Evolutionary conservation across 495 filamentous ascomycete species (phyloP).

Genomic region (Patellaria atrata): DNA sequence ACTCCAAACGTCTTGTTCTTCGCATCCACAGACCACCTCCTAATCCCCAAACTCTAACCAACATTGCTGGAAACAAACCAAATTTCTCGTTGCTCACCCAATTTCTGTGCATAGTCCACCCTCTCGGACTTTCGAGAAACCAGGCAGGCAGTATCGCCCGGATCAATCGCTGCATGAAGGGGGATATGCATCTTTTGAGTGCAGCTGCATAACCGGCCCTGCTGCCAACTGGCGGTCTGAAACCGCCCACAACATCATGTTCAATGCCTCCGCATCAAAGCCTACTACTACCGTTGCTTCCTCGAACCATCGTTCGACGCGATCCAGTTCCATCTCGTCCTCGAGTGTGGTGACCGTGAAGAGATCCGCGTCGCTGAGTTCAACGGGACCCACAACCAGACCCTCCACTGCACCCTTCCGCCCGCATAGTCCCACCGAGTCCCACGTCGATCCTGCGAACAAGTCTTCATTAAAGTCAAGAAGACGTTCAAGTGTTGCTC

Average conservation of each 20-base stretch:
- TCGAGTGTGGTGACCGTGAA: conserved; percentile 24
- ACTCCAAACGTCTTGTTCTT: no score
- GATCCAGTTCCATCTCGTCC: conserved; percentile 24
- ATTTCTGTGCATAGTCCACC: no score
- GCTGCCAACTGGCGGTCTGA: conserved; percentile 10
- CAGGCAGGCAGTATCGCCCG: no score
- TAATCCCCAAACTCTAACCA: no score
- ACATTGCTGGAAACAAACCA: no score
- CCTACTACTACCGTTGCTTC: neutral
- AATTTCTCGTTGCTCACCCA: no score
- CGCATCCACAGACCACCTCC: no score
- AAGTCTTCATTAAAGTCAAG: no score
- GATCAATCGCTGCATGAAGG: conserved; percentile 18
- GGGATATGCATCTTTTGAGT: no score
- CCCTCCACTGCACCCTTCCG: conserved; percentile 9
- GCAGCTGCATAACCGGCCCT: conserved; percentile 12
- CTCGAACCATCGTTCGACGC: conserved; percentile 20
- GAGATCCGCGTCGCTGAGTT: conserved; percentile 23
- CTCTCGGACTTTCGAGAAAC: no score
- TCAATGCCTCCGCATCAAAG: conserved; percentile 6
- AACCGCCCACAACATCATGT: conserved; percentile 13
- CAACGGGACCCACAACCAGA: conserved; percentile 16
- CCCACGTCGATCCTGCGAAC: conserved; percentile 4
- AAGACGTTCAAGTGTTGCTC: conserved; percentile 24
- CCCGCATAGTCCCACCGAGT: conserved; percentile 7